Base-by-base conservation (phyloP, 176 grass and related monocot species). In the Musa acuminata region DNA sequence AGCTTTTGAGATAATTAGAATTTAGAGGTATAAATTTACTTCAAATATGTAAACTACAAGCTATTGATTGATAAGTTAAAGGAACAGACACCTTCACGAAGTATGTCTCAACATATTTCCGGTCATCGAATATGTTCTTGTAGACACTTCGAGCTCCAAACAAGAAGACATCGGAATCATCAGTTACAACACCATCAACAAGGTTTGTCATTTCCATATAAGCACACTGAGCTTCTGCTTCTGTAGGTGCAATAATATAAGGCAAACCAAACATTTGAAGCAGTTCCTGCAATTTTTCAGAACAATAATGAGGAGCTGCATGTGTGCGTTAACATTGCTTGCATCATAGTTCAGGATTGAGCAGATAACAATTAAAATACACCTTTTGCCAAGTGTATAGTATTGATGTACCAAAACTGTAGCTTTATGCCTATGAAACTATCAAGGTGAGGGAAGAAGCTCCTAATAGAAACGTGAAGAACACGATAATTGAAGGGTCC, bases 241-340 rank as follows among this genome's bases (percentile, higher is more conserved):
- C 94, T 16, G 77, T 97, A 22, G 94, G 81, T 82, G 94, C 90
- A 87, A 98, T 98, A 77, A 93, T 93, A 89, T 93, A 98, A 52
- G 94, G 90, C 90, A 98, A 85, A 43, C 90, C 94, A 85, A 98
- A 98, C 94, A 98, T 93, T 87, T 98, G 94, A 67, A 98, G 85
- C 77, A 98, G 85, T 71, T 98, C 94, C 94, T 98, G 75, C 64
- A 93, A 68, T 73, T 87, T 53, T 49, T 51, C 8, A 70, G 43
- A 50, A 49, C 51, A 51, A 8, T 9, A 50, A 51, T 70, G 7
- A 70, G 17, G 35, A 50, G 35, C 2, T 70, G 67, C 14, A 50
- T 49, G 43, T 35, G 26, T 35, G 27, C 4, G 2, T 67, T 43
- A 67, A 35, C 27, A 27, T 13, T 66, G 11, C 24, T 66, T 25